These are phyloP conservation scores for Cordyceps militaris DNA, from an alignment of 2,329 filamentous ascomycete genomes.

Conservation along the genomic window DNA sequence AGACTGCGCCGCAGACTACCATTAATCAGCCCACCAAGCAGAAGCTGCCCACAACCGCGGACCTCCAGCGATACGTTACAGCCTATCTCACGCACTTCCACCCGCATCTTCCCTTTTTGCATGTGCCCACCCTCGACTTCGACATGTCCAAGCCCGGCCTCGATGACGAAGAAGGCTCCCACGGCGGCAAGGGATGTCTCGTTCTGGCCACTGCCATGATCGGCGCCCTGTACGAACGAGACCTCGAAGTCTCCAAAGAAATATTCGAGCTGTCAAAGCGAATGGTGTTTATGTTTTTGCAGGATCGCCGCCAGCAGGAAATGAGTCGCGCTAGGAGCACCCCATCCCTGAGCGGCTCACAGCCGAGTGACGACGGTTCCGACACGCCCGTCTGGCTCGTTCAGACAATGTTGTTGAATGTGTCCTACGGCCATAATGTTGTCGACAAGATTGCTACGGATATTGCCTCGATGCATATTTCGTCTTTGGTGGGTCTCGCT, in stretches of 20 bases:
- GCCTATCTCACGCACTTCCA: conserved; percentile 91
- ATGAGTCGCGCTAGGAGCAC: conserved; percentile 53
- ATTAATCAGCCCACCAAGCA: conserved; percentile 34
- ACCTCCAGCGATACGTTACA: conserved; percentile 83
- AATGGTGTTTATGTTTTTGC: conserved; percentile 88
- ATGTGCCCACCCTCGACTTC: conserved; percentile 86
- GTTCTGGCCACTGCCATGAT: conserved; percentile 75
- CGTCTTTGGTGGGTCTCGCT: conserved; percentile 82
- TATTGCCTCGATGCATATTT: conserved; percentile 87
- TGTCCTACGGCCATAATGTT: conserved; percentile 92
- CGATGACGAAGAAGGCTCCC: conserved; percentile 50
- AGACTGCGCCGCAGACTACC: conserved; percentile 42
- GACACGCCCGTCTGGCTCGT: conserved; percentile 90
- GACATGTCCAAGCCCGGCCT: conserved; percentile 62
- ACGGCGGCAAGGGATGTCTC: conserved; percentile 78
- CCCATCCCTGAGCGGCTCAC: conserved; percentile 38
- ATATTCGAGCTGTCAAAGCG: conserved; percentile 91
- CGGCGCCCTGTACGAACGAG: conserved; percentile 80
- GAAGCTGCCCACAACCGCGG: conserved; percentile 69
- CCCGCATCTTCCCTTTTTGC: conserved; percentile 89
- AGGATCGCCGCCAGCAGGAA: conserved; percentile 82
- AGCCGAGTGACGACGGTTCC: conserved; percentile 51
- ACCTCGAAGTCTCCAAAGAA: conserved; percentile 70
- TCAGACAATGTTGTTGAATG: conserved; percentile 92
- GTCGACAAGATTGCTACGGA: conserved; percentile 86